Conservation (phyloP, 192 early-diverging fungal species). For the Chytriomyces sp. region DNA sequence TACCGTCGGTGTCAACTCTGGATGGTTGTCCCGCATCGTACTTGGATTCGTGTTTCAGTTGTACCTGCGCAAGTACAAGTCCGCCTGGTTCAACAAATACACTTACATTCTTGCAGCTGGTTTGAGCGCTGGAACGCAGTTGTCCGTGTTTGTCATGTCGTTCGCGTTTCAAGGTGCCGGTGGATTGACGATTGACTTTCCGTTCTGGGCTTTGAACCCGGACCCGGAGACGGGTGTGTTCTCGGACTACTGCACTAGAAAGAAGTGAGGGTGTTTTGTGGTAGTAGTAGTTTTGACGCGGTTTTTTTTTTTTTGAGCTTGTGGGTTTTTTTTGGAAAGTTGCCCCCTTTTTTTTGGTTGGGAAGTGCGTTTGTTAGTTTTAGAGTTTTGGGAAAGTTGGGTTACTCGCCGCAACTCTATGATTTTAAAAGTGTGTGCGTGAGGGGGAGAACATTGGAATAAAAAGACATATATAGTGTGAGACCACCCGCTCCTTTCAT, state of each 20-base stretch:
- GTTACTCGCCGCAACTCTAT: no score
- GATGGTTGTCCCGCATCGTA: constrained; percentile 40
- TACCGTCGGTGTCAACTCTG: constrained; percentile 37
- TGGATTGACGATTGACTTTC: not conserved
- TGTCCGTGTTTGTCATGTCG: constrained; percentile 3
- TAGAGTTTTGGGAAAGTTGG: no score
- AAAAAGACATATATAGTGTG: no score
- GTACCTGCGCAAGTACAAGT: constrained; percentile 66
- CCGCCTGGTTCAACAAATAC: constrained; percentile 66
- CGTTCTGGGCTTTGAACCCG: constrained; percentile 27
- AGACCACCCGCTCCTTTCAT: no score
- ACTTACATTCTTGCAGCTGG: constrained; percentile 63
- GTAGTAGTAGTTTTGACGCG: no score
- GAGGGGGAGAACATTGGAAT: no score
- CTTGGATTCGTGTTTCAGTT: constrained; percentile 75
- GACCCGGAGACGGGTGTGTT: constrained; percentile 9
- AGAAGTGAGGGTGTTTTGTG: no score
- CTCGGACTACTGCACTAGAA: constrained; percentile 2
- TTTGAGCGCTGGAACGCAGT: constrained; percentile 51
- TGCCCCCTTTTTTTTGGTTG: no score
- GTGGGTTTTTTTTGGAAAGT: no score
- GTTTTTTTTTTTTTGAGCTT: no score
- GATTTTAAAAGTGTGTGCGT: no score
- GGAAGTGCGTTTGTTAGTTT: no score
- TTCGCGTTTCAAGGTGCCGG: not conserved